Evolutionary conservation across 176 grass and related monocot genomes (phyloP), one percentile per base, ranked within the genome.

Genomic region (Saccharum officinarum): DNA sequence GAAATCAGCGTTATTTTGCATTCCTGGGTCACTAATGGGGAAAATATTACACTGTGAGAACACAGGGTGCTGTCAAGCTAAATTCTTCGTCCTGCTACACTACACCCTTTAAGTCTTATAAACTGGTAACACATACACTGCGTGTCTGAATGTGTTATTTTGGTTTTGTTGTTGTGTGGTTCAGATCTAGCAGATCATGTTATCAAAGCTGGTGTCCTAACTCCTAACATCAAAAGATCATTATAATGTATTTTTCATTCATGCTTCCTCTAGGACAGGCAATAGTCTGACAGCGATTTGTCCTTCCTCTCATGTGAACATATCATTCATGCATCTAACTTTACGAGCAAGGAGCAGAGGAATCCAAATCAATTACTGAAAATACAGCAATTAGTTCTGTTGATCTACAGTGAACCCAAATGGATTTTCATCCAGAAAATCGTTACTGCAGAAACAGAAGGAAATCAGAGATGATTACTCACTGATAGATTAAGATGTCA

Each of bases 401-500:
- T 69, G 50, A 38, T 39, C 17, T 77, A 36, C 36, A 77, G 78
- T 36, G 22, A 81, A 16, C 33, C 30, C 44, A 34, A 75, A 50
- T 52, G 45, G 25, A 11, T 30, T 17, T 55, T 80, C 13, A 78
- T 55, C 79, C 22, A 79, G 26, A 36, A 36, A 84, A 80, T 26
- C 4, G 26, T 20, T 33, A 23, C 40, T 54, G 26, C 23, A 41
- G 66, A 70, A 75, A 17, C 31, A 55, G 4, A 62, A 65, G 10
- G 11, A 84, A 72, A 15, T 25, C 20, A 83, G 47, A 67, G 31
- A 67, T 39, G 15, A 37, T 18, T 49, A 89, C 95, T 89, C 80
- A 97, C 95, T 71, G 79, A 57, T 81, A 93, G 65, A 92, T 85
- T 78, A 87, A 88, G 86, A 39, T 85, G 69, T 88, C 91, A 79